Base-by-base conservation (phyloP, 2,329 filamentous ascomycete genomes). In the Xylaria sp. region DNA sequence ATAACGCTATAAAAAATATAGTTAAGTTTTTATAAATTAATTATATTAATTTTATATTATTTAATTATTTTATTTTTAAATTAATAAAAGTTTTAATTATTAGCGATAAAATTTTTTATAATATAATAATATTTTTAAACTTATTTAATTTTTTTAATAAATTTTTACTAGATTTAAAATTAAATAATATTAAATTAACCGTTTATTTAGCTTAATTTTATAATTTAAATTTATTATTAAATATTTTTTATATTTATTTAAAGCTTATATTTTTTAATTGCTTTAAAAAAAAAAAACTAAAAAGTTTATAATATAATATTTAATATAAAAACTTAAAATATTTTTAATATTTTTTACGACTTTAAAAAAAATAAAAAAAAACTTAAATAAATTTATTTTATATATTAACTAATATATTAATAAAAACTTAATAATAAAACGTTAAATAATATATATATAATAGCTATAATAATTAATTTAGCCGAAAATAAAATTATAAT, bases 181-280 rank as follows among this genome's bases (percentile, higher is more conserved):
- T 25, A 25, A 25, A 25, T 25, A 25, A 25, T 25, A 25, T 25
- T 25, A 25, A 25, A 25, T 25, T 25, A 25, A 25, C 23, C 23
- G 23, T 3, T 25, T 25, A 25, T 25, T 25, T 25, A 25, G 23
- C 23, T 25, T 25, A 25, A 25, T 25, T 25, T 25, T 25, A 25
- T 25, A 25, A 25, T 25, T 25, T 25, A 25, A 25, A 25, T 25
- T 25, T 25, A 25, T 25, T 25, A 28, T 20, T 20, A 18, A 41
- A 18, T 41, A 39, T 37, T 23, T 57, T 57, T 23, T 57, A 57
- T 18, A n/a, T 57, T 57, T 56, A 57, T 15, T 57, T 57, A 25
- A 57, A 25, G 39, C n/a, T 34, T 25, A 25, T 25, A 25, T 25
- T 25, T 25, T 25, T 25, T 25, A 25, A 25, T 25, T 25, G 3